Evolutionary conservation across 164 flowering plant species (phyloP).

Genomic region (Magnolia kwangsiensis): DNA sequence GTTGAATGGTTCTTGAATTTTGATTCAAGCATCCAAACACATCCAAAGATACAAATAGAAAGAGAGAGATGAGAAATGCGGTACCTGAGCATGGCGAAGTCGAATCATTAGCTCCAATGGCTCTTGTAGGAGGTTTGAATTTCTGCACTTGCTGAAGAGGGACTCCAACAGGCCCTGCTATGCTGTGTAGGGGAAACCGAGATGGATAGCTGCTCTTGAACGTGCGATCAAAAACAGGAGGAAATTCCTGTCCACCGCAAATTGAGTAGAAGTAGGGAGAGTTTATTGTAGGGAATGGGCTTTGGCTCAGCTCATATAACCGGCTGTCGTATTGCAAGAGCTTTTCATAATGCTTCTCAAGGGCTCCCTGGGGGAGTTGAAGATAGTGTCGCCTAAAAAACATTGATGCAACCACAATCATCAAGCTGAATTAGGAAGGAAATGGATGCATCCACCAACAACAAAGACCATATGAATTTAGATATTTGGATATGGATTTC

Average conservation of each 20-base stretch:
- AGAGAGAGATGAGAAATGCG: too few species aligned
- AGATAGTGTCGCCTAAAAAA: constrained; percentile 41
- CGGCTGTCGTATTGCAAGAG: constrained; percentile 32
- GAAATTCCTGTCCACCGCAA: background rate
- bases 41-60: background rate
- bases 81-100: constrained; percentile 20
- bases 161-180: background rate
- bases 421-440: background rate
- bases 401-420: background rate
- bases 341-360: constrained; percentile 40
- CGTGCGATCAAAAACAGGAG: background rate
- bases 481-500: background rate
- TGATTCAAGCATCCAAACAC: background rate
- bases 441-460: too few species aligned
- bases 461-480: background rate
- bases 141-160: constrained; percentile 9
- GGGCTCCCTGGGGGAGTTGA: constrained; percentile 36
- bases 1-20: background rate
- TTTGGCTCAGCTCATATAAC: constrained; percentile 24
- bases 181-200: constrained; percentile 8
- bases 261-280: constrained; percentile 11
- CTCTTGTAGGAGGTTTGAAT: background rate
- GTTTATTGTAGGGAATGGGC: constrained; percentile 26
- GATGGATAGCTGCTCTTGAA: background rate
- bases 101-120: background rate